These are phyloP conservation scores for Hypoxylon sp. DNA, from an alignment of 2,329 filamentous ascomycete genomes.

Conservation along the genomic window DNA sequence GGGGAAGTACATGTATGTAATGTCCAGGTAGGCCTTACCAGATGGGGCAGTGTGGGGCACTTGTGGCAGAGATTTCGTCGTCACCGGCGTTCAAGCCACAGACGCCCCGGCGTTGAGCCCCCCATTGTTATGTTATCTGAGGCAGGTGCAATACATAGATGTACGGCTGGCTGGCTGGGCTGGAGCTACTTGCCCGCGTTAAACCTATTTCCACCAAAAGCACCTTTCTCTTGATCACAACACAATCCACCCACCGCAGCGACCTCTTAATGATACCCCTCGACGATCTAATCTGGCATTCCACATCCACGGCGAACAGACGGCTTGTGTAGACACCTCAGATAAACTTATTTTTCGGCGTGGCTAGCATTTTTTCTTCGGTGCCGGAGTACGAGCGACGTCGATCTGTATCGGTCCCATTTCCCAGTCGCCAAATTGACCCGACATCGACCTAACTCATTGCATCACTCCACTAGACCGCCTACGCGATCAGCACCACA, in stretches of 20 bases:
- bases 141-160: conserved; percentile 9
- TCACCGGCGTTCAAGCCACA: conserved; percentile 36
- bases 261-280: conserved; percentile 47
- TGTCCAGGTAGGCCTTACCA: background rate
- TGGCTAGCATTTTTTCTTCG: conserved; percentile 14
- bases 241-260: conserved; percentile 40
- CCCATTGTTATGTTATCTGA: conserved; percentile 15
- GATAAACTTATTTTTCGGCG: conserved; percentile 15
- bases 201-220: conserved; percentile 47
- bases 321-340: conserved; percentile 16
- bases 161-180: background rate
- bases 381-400: conserved; percentile 37
- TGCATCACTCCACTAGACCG: conserved; percentile 52
- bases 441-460: conserved; percentile 49
- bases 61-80: conserved; percentile 39
- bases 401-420: conserved; percentile 38
- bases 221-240: conserved; percentile 45
- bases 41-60: conserved; percentile 21
- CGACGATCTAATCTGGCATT: conserved; percentile 43
- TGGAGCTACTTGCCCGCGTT: conserved; percentile 37
- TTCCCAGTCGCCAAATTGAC: conserved; percentile 42
- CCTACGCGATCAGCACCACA: conserved; percentile 52
- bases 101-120: conserved; percentile 4
- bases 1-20: conserved; percentile 33
- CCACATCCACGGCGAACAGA: conserved; percentile 26